Evolutionary conservation across 768 basidiomycete species (phyloP), one percentile per base, ranked within the genome.

Genomic region (Gymnopilus dilepis): DNA sequence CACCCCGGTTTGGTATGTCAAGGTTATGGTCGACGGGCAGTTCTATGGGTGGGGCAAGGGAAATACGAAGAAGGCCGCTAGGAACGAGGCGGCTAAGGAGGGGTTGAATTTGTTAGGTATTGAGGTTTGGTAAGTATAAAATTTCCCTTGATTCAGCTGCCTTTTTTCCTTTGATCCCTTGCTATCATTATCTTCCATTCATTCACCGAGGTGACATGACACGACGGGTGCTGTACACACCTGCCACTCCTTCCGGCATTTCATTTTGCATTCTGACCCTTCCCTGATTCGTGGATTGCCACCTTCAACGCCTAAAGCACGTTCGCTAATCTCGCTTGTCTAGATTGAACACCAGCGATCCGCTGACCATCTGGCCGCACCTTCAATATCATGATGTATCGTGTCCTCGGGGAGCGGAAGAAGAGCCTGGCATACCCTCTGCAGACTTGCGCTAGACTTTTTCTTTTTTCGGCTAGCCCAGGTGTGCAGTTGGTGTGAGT

Each of bases 21-120:
- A 77, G 62, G 88, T 87, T 38, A 72, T 87, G 45, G 84, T 92
- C 51, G 82, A 87, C 45, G 86, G 86, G 3, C 77, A 84, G 56
- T 75, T 81, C 48, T 81, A 82, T 74, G 91, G 90, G 4, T 70
- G 70, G 12, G 92, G 92, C 1, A 80, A 76, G 57, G 92, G 90
- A 9, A 84, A 82, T 64, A 92, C 90, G 41, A 94, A 94, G 82
- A 91, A 88, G 72, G 82, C 84, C 1, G 92, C 92, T 1, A 81
- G 88, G 69, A 92, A 92, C 68, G 91, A 91, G 70, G 92, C 92
- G 4, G 92, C 92, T 30, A 92, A 91, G 72, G 78, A 86, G 65
- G 91, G 90, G 2, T 78, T 93, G 63, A 72, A 77, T 68, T 81
- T 75, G 59, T 65, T 93, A 72, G 88, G 86, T 2, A 79, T 90